These are phyloP conservation scores for Actinomortierella wolfii DNA, from an alignment of 371 early-diverging fungal genomes.

Conservation along the genomic window DNA sequence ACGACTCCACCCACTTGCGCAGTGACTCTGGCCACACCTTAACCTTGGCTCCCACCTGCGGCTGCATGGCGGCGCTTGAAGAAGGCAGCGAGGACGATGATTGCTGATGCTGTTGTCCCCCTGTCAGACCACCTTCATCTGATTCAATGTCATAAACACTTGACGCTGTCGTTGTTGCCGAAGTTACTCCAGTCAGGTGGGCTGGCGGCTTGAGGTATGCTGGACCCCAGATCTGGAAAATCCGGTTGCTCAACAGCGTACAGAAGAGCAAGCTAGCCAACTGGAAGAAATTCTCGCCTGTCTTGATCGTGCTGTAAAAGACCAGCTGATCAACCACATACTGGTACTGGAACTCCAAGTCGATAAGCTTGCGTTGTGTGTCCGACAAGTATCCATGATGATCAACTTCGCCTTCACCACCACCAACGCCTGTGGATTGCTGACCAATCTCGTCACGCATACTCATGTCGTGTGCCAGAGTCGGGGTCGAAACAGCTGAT, in stretches of 20 bases:
- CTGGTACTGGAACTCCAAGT: slow-evolving; percentile 62
- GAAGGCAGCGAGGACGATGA: too few relatives aligned
- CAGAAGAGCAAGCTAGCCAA: slow-evolving; percentile 66
- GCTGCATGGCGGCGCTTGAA: too few relatives aligned
- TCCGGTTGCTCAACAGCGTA: slow-evolving; percentile 29
- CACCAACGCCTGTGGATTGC: too few relatives aligned
- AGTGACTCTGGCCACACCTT: slow-evolving; percentile 44
- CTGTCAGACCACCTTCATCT: slow-evolving; percentile 3
- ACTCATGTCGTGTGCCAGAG: too few relatives aligned
- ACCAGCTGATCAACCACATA: slow-evolving; percentile 73
- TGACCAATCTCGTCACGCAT: too few relatives aligned
- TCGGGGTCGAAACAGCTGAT: too few relatives aligned
- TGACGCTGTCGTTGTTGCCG: background rate
- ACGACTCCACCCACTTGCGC: slow-evolving; percentile 45
- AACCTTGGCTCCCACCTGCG: too few relatives aligned
- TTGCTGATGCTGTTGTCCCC: slow-evolving; percentile 20
- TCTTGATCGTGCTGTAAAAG: slow-evolving; percentile 70
- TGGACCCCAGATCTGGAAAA: slow-evolving; percentile 44
- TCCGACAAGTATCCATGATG: background rate
- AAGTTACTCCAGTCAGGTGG: background rate
- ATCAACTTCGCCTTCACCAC: too few relatives aligned
- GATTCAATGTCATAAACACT: background rate
- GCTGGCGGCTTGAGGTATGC: slow-evolving; percentile 27
- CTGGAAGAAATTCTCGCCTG: slow-evolving; percentile 65
- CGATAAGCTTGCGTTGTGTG: slow-evolving; percentile 50